Base-by-base conservation (phyloP, 768 basidiomycete species). In the Leccinum imitatum region DNA sequence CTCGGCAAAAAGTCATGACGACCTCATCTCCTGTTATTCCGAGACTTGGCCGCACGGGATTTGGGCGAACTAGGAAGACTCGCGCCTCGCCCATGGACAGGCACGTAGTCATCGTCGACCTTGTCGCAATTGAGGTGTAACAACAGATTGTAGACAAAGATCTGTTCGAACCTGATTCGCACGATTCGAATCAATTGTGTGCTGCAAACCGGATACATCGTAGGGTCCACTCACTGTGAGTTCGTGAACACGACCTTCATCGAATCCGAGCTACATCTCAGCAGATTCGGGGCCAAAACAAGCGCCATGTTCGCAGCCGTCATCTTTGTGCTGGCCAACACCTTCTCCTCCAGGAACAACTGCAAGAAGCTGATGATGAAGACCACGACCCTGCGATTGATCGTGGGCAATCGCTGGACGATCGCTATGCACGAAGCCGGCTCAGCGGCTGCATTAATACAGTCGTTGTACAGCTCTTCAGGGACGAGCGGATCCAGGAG, bases 341-440 rank as follows among this genome's bases (percentile, higher is more conserved):
- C 86, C 64, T 84, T 82, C 47, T 91, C 89, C 52, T 90, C 87
- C 54, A 94, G 74, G 77, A 97, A 97, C 55, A 93, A 75, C 77
- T 96, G 94, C 53, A 95, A 74, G 76, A 97, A 96, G 76, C 90
- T 94, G 73, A 97, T 79, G 25, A 95, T 83, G 71, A 95, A 96
- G 56, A 95, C 73, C 13, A 96, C 81, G 9, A 96, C 95, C 11
- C 91, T 83, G 17, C 92, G 82, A 67, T 96, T 93, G 69, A 91
- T 87, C 13, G 88, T 90, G 17, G 95, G 95, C 17, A 98, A 80
- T 11, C 85, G 81, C 65, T 84, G 80, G 19, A 96, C 81, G 64
- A 96, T 87, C 47, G 80, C 81, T 54, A 95, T 80, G 68, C 90
- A 90, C 6, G 85, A 84, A 11, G 82, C 77, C 0, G 89, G 83